Conservation (phyloP, 176 grass and related monocot species). For the Avena sativa region DNA sequence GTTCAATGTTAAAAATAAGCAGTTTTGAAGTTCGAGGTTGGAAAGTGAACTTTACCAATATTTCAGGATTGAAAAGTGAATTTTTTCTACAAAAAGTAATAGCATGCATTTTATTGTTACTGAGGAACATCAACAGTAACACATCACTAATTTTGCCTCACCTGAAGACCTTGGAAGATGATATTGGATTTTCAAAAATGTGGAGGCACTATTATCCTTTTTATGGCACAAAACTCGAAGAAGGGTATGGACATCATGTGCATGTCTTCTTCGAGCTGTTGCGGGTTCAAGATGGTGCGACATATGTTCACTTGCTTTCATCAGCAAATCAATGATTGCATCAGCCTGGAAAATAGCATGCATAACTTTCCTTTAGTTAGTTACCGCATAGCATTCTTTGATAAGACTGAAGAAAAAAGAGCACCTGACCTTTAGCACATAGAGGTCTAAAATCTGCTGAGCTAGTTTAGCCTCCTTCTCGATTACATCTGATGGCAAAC, state of each 20-base stretch:
- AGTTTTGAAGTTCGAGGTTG: background rate
- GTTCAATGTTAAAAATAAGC: background rate
- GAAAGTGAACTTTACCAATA: background rate
- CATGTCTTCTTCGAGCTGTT: conserved; percentile 50
- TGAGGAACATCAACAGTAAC: conserved; percentile 7
- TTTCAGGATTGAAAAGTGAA: background rate
- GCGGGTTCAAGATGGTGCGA: conserved; percentile 53
- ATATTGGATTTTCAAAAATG: conserved; percentile 89
- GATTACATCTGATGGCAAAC: conserved; percentile 73
- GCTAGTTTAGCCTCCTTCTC: conserved; percentile 76
- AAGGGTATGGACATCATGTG: conserved; percentile 79
- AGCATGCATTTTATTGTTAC: background rate
- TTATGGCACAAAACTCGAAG: conserved; percentile 95
- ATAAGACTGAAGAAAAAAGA: conserved; percentile 40
- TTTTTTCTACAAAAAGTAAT: background rate
- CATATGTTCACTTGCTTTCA: conserved; percentile 74
- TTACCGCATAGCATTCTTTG: conserved; percentile 5
- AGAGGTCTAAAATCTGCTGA: conserved; percentile 76
- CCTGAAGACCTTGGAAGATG: conserved; percentile 95
- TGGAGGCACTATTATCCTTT: conserved; percentile 77
- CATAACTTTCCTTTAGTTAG: conserved; percentile 25
- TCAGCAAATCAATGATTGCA: conserved; percentile 77
- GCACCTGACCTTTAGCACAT: conserved; percentile 71
- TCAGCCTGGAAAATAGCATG: conserved; percentile 68
- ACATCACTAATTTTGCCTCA: conserved; percentile 32